Evolutionary conservation across 192 early-diverging fungal species (phyloP), one percentile per base, ranked within the genome.

Genomic region (Backusella mclennaniae): DNA sequence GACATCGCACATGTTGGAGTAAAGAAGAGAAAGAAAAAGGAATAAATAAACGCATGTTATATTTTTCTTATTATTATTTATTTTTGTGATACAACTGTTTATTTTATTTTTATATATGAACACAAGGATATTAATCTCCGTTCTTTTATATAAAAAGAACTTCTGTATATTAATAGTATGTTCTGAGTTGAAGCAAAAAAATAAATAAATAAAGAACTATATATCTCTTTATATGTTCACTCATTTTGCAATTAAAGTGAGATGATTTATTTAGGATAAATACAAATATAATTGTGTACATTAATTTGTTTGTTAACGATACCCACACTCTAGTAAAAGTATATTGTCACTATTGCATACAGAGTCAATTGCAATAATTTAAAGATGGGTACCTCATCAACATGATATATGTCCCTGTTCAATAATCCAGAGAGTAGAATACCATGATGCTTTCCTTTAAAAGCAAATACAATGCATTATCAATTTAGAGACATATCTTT

Each of bases 1-100:
- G 56, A 90, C 78, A 82, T 90, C 88, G 84, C 89, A 90, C 74
- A 75, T 75, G 70, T 46, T 72, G 44, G 12, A 26, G 26, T 69
- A 38, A 39, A 3, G 36, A 69, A 69, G 36, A 14, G 7, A 69
- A 69, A 36, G 36, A 39, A 69, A 69, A 38, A 36, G 33, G 21
- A 69, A 69, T 21, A 35, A 35, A 67, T 35, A 35, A 67, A 67
- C 35, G 35, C 35, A 35, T 67, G 35, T 67, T 67, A 19, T 35
- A 35, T 19, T 67, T 67, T 9, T 67, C 19, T 66, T 66, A 31
- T 66, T 66, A 66, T 52, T 63, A 29, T 29, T 63, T 63, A 21
- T n/a, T 53, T 53, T 53, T n/a, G 23, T 63, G 56, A 12, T 63
- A 63, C 56, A 63, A n/a, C 2, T 29, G 6, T 49, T 49, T 49